Evolutionary conservation across 2,329 filamentous ascomycete species (phyloP).

Genomic region (Neonectria punicea): DNA sequence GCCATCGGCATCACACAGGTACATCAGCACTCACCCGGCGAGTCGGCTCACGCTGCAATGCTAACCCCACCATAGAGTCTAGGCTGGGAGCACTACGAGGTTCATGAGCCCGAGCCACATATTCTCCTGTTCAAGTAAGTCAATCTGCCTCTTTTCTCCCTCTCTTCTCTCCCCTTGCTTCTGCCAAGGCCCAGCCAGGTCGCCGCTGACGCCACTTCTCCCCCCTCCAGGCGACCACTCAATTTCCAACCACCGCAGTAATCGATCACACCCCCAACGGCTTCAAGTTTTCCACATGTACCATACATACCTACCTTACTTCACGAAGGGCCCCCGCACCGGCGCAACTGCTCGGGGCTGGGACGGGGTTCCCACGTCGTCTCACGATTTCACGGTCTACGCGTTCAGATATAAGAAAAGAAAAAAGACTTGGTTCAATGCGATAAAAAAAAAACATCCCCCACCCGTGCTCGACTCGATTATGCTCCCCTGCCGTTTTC

Average conservation of each 20-base stretch:
- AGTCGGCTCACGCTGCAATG: conserved; percentile 6
- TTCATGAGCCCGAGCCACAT: conserved; percentile 98
- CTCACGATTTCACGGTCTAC: conserved; percentile 44
- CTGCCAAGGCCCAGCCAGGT: background rate
- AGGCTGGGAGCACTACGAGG: conserved; percentile 99
- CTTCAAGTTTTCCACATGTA: conserved; percentile 39
- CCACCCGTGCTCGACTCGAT: conserved; percentile 34
- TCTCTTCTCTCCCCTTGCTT: background rate
- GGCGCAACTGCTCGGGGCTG: conserved; percentile 31
- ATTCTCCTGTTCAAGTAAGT: conserved; percentile 98
- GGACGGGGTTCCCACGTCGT: conserved; percentile 35
- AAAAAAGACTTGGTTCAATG: conserved; percentile 43
- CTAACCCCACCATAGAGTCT: conserved; percentile 73
- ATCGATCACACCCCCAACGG: conserved; percentile 26
- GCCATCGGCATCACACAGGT: conserved; percentile 97
- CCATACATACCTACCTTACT: conserved; percentile 42
- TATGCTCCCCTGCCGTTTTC: conserved; percentile 14
- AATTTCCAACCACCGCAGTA: conserved; percentile 81
- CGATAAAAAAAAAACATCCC: conserved; percentile 33
- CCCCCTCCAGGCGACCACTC: conserved; percentile 74
- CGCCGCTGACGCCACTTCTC: background rate
- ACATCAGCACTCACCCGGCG: conserved; percentile 41
- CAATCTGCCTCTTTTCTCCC: background rate
- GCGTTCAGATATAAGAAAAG: conserved; percentile 43
- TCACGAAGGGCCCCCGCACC: conserved; percentile 32